These are phyloP conservation scores for Nepenthes mirabilis DNA, from an alignment of 148 eudicot species.

Conservation along the genomic window DNA sequence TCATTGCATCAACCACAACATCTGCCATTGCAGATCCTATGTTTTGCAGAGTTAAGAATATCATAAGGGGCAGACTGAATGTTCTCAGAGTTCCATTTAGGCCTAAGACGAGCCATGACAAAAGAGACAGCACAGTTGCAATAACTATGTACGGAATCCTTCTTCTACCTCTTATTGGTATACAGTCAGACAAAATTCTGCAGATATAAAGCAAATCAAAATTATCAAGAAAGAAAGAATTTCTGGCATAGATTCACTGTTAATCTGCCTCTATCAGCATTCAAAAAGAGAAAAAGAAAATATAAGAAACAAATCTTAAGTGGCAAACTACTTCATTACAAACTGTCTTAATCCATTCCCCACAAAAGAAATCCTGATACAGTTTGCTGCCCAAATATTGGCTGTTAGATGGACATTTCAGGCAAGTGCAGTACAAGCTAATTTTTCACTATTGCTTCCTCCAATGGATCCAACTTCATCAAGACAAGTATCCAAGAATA, in stretches of 20 bases:
- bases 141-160: constrained; percentile 73
- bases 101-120: constrained; percentile 76
- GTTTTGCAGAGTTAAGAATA: constrained; percentile 71
- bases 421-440: no score
- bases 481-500: no score
- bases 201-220: constrained; percentile 15
- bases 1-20: constrained; percentile 98
- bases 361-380: no score
- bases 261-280: not conserved
- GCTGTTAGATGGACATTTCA: no score
- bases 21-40: constrained; percentile 98
- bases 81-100: constrained; percentile 39
- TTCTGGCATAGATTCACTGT: not conserved
- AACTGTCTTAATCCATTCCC: no score
- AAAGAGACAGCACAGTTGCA: constrained; percentile 67
- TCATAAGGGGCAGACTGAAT: constrained; percentile 41
- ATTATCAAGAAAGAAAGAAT: constrained; percentile 9
- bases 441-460: no score
- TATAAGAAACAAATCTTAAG: not conserved
- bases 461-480: no score
- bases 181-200: constrained; percentile 88
- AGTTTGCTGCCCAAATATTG: no score
- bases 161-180: constrained; percentile 77
- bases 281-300: not conserved
- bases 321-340: no score